Evolutionary conservation across 768 basidiomycete genomes (phyloP), one percentile per base, ranked within the genome.

Genomic region (Mycena indigotica): DNA sequence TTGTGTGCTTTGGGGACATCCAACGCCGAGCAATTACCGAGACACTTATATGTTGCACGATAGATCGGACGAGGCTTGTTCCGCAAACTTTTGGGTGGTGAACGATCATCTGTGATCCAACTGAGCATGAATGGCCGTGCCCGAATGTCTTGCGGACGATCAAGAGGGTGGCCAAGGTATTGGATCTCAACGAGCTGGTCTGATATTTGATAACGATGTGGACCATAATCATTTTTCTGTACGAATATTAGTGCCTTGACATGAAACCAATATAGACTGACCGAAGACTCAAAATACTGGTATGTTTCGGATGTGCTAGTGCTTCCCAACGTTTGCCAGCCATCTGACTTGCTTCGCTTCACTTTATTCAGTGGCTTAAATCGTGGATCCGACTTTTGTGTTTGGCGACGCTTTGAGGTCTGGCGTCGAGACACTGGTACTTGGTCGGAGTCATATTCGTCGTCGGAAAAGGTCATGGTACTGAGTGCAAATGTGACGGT

Each of bases 171-270:
- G 16, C 57, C 53, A 1, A 45, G 23, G 32, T 58, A 52, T 10
- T 53, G 10, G 16, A 58, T 28, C 8, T 58, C 38, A 1, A 53
- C 23, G 4, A 21, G 41, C 5, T 21, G 26, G 1, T 28, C 21
- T 24, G 46, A 29, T 4, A 19, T 25, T 6, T 10, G 10, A 13
- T 53, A 58, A 2, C 38, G 24, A 12, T 58, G 45, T 1, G 57
- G 57, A n/a, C 32, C 28, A 41, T 58, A 58, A 17, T 58, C 57
- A 17, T 58, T 58, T 53, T 53, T 53, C 57, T 58, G 45, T 55
- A 0, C 21, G 25, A 19, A 12, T 15, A 21, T 16, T 8, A 15
- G n/a, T 44, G 8, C 23, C 8, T 8, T 44, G 12, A 12, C 8
- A 21, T 5, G n/a, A 44, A 8, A 12, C 8, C 6, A 23, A 19